These are phyloP conservation scores for Potentilla sterilis DNA, from an alignment of 306 rosid genomes.

Conservation along the genomic window DNA sequence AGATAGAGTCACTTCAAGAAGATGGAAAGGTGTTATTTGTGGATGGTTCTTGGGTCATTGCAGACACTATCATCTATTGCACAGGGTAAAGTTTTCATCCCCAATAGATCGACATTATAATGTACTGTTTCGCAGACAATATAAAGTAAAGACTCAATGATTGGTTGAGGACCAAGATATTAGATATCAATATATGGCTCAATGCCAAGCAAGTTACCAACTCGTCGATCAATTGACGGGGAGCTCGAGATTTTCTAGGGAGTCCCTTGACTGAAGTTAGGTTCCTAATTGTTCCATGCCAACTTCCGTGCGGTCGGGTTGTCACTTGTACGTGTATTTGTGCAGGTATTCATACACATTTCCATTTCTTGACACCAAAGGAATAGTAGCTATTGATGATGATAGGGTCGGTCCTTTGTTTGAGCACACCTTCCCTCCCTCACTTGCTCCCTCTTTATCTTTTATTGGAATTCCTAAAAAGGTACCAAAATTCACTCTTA, in stretches of 20 bases:
- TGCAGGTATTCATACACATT: slow-evolving; percentile 84
- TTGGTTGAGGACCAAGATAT: not conserved
- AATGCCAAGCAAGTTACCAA: not conserved
- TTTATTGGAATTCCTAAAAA: slow-evolving; percentile 81
- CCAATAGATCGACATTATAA: not conserved
- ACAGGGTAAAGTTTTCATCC: slow-evolving; percentile 56
- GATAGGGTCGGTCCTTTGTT: slow-evolving; percentile 88
- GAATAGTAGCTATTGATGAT: slow-evolving; percentile 77
- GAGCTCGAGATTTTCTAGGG: slow-evolving; percentile 26
- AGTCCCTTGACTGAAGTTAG: slow-evolving; percentile 14
- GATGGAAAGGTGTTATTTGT: slow-evolving; percentile 69
- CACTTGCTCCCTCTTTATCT: slow-evolving; percentile 85
- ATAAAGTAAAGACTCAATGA: not conserved
- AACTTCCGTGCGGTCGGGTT: slow-evolving; percentile 8
- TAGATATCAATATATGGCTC: not conserved
- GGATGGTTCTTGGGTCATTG: slow-evolving; percentile 67
- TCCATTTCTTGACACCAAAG: slow-evolving; percentile 97
- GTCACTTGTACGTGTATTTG: slow-evolving; percentile 2
- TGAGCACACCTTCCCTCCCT: slow-evolving; percentile 95
- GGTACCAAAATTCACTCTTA: slow-evolving; percentile 34
- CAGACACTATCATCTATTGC: slow-evolving; percentile 75
- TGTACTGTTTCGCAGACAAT: not conserved
- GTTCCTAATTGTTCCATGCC: not conserved
- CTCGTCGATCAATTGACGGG: slow-evolving; percentile 4
- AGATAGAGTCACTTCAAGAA: slow-evolving; percentile 71